A percentile compares a stretch with the other conserved stretches of the same genome.
Conservation (phyloP, 192 early-diverging fungal species). For the Umbelopsis ramanniana region DNA sequence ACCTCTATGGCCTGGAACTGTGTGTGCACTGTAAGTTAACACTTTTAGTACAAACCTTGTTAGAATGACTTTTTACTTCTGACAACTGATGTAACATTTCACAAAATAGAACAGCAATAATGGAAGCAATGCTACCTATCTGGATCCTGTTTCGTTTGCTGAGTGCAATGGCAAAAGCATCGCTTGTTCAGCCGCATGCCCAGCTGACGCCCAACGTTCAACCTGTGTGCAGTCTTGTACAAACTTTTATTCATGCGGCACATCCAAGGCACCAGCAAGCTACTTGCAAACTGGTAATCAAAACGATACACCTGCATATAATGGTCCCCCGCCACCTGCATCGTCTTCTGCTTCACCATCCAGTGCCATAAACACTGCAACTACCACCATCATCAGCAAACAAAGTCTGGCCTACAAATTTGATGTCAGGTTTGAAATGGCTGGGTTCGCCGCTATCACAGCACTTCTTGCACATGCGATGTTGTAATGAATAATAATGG, state of each 20-base stretch:
- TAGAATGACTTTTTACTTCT: neutral
- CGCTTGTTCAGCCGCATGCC: constrained; percentile 31
- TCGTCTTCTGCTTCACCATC: neutral
- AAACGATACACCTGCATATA: constrained; percentile 31
- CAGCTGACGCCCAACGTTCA: neutral
- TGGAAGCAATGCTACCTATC: neutral
- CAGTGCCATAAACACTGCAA: neutral
- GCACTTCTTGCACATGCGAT: neutral
- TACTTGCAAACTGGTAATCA: constrained; percentile 31
- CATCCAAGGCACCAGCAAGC: constrained; percentile 33
- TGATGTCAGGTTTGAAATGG: neutral
- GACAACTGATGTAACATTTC: neutral
- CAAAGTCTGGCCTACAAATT: neutral
- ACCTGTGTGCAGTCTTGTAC: constrained; percentile 33
- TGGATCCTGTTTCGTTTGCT: constrained; percentile 32
- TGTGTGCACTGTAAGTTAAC: constrained; percentile 29
- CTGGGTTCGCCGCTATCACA: neutral
- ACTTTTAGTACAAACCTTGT: neutral
- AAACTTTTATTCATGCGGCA: constrained; percentile 34
- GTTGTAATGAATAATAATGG: no score
- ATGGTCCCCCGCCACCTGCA: constrained; percentile 20
- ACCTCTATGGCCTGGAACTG: constrained; percentile 38
- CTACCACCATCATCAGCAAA: neutral
- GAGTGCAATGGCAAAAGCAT: constrained; percentile 36
- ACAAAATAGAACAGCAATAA: neutral